A percentile compares a stretch with the other conserved stretches of the same genome.
phyloP scores from a whole-genome alignment of 805 yeast genomes.

The Metschnikowia aberdeeniae region DNA sequence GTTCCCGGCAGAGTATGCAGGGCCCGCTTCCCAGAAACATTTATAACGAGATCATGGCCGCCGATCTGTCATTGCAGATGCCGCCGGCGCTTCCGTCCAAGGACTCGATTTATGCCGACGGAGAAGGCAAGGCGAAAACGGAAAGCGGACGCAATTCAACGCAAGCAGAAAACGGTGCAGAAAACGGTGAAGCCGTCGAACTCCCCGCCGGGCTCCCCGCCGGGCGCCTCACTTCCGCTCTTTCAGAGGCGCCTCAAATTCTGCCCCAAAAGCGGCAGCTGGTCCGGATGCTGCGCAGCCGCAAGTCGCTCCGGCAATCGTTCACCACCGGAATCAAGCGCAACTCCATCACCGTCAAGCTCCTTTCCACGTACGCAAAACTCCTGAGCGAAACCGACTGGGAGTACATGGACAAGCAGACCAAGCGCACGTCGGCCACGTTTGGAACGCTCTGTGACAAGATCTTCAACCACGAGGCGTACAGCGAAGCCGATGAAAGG shows the following conservation, averaged over 20 bases:
- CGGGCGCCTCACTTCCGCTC: background rate
- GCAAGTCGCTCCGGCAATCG: conserved; percentile 38
- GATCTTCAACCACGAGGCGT: conserved; percentile 64
- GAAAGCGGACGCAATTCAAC: conserved; percentile 15
- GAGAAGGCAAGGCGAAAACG: conserved; percentile 11
- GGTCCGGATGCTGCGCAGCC: conserved; percentile 21
- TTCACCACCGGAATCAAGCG: conserved; percentile 50
- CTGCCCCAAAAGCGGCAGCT: conserved; percentile 22
- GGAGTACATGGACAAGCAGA: conserved; percentile 67
- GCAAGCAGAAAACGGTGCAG: background rate
- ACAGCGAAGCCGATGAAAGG: conserved; percentile 46
- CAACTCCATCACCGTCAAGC: conserved; percentile 66
- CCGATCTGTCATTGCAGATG: conserved; percentile 21
- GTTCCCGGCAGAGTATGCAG: conserved; percentile 18
- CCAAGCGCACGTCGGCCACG: conserved; percentile 72
- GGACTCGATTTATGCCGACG: conserved; percentile 23
- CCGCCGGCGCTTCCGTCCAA: conserved; percentile 44
- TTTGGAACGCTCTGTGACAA: conserved; percentile 76
- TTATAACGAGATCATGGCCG: conserved; percentile 38
- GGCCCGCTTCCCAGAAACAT: conserved; percentile 39
- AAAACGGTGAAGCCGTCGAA: too few species aligned
- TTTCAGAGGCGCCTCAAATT: conserved; percentile 5
- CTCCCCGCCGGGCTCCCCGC: background rate
- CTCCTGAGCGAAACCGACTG: conserved; percentile 60
- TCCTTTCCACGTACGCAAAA: conserved; percentile 70